phyloP scores from a whole-genome alignment of 495 filamentous ascomycete genomes.

The Penicillium mononematosum region DNA sequence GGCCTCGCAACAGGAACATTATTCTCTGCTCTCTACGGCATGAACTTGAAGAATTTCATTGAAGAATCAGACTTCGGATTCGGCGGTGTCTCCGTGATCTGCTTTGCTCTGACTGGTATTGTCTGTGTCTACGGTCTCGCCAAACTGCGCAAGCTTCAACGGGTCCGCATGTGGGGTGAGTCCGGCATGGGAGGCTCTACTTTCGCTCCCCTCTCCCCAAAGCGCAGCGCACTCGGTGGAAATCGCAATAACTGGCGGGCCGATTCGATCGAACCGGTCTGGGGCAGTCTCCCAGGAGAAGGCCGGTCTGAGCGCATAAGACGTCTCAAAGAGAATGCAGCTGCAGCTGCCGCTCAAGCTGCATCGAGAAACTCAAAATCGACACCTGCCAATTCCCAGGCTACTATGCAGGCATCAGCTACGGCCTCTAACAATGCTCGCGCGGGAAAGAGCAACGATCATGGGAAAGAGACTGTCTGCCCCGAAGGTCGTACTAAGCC shows the following conservation, averaged over 20 bases:
- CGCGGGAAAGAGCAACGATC: constrained; percentile 7
- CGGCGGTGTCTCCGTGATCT: constrained; percentile 65
- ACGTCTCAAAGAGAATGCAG: constrained; percentile 40
- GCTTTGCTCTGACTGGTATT: constrained; percentile 67
- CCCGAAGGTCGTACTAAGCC: constrained; percentile 1
- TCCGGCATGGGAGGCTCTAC: constrained; percentile 38
- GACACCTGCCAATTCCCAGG: constrained; percentile 13
- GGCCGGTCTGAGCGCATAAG: constrained; percentile 44
- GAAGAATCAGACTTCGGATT: constrained; percentile 95
- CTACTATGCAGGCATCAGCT: constrained; percentile 11
- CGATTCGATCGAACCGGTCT: constrained; percentile 47
- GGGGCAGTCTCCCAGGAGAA: constrained; percentile 48
- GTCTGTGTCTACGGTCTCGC: constrained; percentile 78
- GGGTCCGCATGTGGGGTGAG: constrained; percentile 81
- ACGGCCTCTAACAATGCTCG: constrained; percentile 10
- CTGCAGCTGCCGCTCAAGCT: constrained; percentile 23
- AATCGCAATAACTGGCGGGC: constrained; percentile 47
- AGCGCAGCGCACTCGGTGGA: constrained; percentile 20
- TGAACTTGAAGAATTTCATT: constrained; percentile 98
- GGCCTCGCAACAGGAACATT: constrained; percentile 91
- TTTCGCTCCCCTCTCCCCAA: constrained; percentile 32
- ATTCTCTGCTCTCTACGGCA: constrained; percentile 94
- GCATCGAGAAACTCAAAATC: constrained; percentile 18
- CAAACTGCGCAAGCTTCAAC: constrained; percentile 81
- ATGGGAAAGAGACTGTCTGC: constrained; percentile 2